Base-by-base conservation (phyloP, 805 yeast genomes). In the Saturnispora besseyi region DNA sequence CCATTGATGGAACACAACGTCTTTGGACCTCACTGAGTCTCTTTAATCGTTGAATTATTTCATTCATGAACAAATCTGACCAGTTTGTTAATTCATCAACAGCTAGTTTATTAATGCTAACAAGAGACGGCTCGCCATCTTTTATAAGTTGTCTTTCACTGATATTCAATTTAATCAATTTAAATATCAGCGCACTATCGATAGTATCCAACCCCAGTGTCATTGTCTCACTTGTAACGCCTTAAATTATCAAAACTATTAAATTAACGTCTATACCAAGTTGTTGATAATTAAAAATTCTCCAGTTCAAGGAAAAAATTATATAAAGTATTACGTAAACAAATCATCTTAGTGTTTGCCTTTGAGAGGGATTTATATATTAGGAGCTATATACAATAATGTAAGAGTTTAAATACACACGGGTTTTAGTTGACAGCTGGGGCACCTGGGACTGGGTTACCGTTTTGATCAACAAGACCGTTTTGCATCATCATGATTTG, bases 401-500 rank as follows among this genome's bases (percentile, higher is more conserved):
- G 44, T 26, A 41, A 41, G 31, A 12, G 28, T 28, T 41, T 41
- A 26, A 34, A 24, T 5, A 29, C 30, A 31, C 32, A 22, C 12
- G 37, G 21, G 42, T 18, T 21, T 32, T 24, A 43, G 31, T 49
- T 48, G 22, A 54, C 30, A 44, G 45, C 80, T 56, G 86, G 86
- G 53, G 86, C 87, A 62, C 87, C 87, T 61, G 84, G 88, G 57
- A 85, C 76, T 62, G 93, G 91, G 75, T 85, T 85, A 63, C 93
- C 95, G 62, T 85, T 81, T 58, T 82, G 84, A 65, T 85, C 95
- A 56, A 82, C 69, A 69, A 85, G 73, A 62, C 91, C 91, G 70
- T 84, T 89, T 73, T 85, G 95, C 88, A 84, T 82, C 83, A 86
- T 77, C 77, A 87, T 81, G 60, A 88, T 78, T 73, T 87, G 93